phyloP scores from a whole-genome alignment of 2,329 filamentous ascomycete genomes.

The Alternaria ventricosa region DNA sequence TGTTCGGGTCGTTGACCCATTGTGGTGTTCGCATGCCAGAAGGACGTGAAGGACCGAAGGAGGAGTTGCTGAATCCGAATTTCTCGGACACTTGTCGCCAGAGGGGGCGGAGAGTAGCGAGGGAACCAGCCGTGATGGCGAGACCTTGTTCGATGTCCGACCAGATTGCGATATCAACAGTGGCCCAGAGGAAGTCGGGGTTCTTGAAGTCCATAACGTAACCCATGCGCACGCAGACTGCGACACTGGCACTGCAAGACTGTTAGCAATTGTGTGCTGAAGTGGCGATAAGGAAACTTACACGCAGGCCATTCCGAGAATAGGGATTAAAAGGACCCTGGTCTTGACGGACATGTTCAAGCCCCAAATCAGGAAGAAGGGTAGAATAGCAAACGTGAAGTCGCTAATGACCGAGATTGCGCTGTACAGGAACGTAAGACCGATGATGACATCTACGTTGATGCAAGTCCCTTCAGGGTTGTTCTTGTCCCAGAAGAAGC shows the following conservation, averaged over 20 bases:
- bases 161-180: slow-evolving; percentile 48
- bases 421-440: slow-evolving; percentile 56
- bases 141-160: slow-evolving; percentile 47
- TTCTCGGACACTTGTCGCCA: slow-evolving; percentile 33
- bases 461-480: slow-evolving; percentile 50
- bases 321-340: slow-evolving; percentile 55
- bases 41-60: slow-evolving; percentile 13
- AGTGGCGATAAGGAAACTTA: slow-evolving; percentile 35
- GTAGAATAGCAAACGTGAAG: slow-evolving; percentile 58
- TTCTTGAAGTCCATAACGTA: slow-evolving; percentile 45
- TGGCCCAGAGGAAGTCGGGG: slow-evolving; percentile 45
- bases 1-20: slow-evolving; percentile 19
- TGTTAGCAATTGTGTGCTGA: background rate
- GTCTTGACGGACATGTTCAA: slow-evolving; percentile 57
- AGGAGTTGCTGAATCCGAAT: slow-evolving; percentile 28
- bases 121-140: slow-evolving; percentile 45
- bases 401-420: slow-evolving; percentile 56
- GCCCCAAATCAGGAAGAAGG: slow-evolving; percentile 59
- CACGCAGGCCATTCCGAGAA: slow-evolving; percentile 61
- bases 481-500: slow-evolving; percentile 59
- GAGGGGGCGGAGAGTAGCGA: slow-evolving; percentile 47
- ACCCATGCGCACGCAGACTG: slow-evolving; percentile 44
- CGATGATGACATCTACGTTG: slow-evolving; percentile 49
- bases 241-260: slow-evolving; percentile 38
- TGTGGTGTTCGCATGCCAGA: slow-evolving; percentile 26